These are phyloP conservation scores for Aspergillus olivimuriae DNA, from an alignment of 495 filamentous ascomycete species.

Conservation along the genomic window DNA sequence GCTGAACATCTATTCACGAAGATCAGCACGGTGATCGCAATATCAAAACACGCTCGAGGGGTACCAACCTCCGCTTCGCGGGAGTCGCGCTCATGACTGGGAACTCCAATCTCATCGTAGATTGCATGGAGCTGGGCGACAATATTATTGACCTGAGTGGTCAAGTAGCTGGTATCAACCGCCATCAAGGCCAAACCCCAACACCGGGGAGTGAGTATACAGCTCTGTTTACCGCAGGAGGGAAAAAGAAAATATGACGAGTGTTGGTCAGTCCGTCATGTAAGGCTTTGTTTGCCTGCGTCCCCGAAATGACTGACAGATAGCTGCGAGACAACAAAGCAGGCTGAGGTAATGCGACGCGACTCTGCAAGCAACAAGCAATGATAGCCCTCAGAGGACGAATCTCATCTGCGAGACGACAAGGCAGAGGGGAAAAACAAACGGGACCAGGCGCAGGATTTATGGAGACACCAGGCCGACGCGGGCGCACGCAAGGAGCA, in stretches of 20 bases:
- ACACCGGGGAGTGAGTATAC: constrained; percentile 15
- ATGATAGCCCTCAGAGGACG: constrained; percentile 5
- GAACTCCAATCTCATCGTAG: constrained; percentile 93
- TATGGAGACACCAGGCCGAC: constrained; percentile 12
- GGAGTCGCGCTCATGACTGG: constrained; percentile 79
- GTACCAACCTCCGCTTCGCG: constrained; percentile 74
- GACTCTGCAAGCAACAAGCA: constrained; percentile 17
- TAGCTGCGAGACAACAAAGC: constrained; percentile 11
- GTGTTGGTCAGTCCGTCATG: constrained; percentile 8
- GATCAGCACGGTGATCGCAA: no score
- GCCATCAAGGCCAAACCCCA: constrained; percentile 46
- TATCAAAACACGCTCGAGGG: no score
- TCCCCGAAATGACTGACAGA: constrained; percentile 14
- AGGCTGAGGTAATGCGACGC: constrained; percentile 1
- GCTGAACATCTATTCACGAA: constrained; percentile 60
- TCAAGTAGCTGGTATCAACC: constrained; percentile 87
- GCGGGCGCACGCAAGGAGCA: constrained; percentile 19
- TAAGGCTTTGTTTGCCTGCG: constrained; percentile 14
- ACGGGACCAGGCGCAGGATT: constrained; percentile 13
- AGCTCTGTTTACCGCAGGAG: constrained; percentile 4
- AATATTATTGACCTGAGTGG: constrained; percentile 89
- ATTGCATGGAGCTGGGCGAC: constrained; percentile 84
- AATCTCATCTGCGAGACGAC: constrained; percentile 18
- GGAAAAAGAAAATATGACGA: constrained; percentile 5
- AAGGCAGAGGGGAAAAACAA: no score